These are phyloP conservation scores for Scheffersomyces segobiensis DNA, from an alignment of 1,139 yeast species.

Conservation along the genomic window DNA sequence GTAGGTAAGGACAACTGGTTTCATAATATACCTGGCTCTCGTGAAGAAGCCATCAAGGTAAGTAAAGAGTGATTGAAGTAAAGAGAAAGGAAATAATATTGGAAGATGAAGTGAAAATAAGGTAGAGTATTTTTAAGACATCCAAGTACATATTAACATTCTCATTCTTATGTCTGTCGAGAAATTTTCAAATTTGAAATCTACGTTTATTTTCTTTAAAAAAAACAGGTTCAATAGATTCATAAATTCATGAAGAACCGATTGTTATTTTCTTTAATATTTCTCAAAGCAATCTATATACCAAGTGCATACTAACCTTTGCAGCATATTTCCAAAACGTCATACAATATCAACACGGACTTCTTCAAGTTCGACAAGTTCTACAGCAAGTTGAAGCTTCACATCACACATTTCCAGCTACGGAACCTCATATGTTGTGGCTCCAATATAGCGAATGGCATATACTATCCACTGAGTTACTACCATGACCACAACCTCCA, in stretches of 20 bases:
- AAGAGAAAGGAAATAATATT: neutral
- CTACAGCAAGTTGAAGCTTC: constrained; percentile 47
- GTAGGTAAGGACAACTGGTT: constrained; percentile 41
- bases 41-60: constrained; percentile 34
- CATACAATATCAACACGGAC: constrained; percentile 26
- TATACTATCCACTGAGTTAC: constrained; percentile 43
- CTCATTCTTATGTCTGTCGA: too few relatives aligned
- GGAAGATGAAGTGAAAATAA: neutral
- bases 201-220: neutral
- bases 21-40: constrained; percentile 37
- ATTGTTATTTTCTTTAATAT: too few relatives aligned
- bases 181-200: neutral
- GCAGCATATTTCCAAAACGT: constrained; percentile 27
- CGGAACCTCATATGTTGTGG: constrained; percentile 53
- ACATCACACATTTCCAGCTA: constrained; percentile 58
- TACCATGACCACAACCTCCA: constrained; percentile 34
- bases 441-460: constrained; percentile 33
- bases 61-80: constrained; percentile 14
- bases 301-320: constrained; percentile 1
- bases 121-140: too few relatives aligned
- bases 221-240: neutral
- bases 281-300: neutral
- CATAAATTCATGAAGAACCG: neutral
- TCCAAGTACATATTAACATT: neutral
- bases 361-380: constrained; percentile 43